Base-by-base conservation (phyloP, 148 eudicot genomes). In the Chenopodium berlandieri region DNA sequence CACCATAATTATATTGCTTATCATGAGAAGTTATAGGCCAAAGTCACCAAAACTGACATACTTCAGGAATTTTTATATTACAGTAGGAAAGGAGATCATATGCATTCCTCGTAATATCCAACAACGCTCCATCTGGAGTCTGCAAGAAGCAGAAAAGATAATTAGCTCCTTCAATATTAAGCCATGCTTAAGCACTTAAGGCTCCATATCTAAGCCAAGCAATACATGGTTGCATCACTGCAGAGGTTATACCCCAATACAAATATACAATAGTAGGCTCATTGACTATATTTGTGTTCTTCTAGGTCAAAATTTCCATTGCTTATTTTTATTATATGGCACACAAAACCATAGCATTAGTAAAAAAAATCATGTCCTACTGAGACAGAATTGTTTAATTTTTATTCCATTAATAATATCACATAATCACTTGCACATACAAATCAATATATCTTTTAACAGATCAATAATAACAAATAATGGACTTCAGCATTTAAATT, bases 111-210 rank as follows among this genome's bases (percentile, higher is more conserved):
- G 84, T 83, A 54, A 89, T 90, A 83, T 96, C 99, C 91, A 96
- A 82, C 78, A 96, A 87, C 37, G 99, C 87, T 68, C 99, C 99
- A 85, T 92, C 99, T 75, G 99, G 99, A 89, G 99, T 96, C 99
- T 96, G 98, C 89, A 83, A 66, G 63, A 11, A 60, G 77, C 76
- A 89, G 25, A 65, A 46, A 70, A 71, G 14, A 64, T 68, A n/a
- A 80, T 47, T 31, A 80, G 72, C 37, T 34, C 62, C 75, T 75
- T 63, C 17, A 71, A 62, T 77, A 81, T 65, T 54, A 56, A 70
- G 31, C 32, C 65, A 32, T 31, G 9, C 37, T 13, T 31, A 48
- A 67, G 56, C 30, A 73, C 27, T 32, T 47, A 77, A 46, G 9
- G 72, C 32, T 1, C 20, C 76, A 73, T 44, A 17, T 32, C n/a